Percentiles rank a stretch among this genome's conserved stretches.
Evolutionary conservation across 805 yeast genomes (phyloP).

Genomic region (Jamesozyma spencerorum): DNA sequence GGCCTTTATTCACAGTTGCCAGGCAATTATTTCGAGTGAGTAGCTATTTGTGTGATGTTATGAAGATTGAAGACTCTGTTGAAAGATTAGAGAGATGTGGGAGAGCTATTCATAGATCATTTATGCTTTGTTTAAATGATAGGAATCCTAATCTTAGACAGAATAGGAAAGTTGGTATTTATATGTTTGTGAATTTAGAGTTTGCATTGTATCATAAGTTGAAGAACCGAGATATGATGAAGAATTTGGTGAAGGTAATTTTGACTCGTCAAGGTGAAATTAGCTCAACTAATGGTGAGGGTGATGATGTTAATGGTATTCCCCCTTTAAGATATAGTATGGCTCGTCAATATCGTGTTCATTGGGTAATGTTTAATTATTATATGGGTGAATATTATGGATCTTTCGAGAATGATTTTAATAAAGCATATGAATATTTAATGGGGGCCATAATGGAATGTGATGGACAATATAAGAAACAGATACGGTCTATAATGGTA

Average conservation of each 20-base stretch:
- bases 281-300: slow-evolving; percentile 1
- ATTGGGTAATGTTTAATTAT: slow-evolving; percentile 54
- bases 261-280: slow-evolving; percentile 35
- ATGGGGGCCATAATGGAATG: slow-evolving; percentile 35
- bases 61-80: neutral
- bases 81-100: slow-evolving; percentile 39
- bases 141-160: slow-evolving; percentile 41
- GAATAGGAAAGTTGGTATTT: slow-evolving; percentile 56
- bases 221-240: slow-evolving; percentile 61
- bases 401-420: slow-evolving; percentile 50
- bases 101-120: slow-evolving; percentile 58
- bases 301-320: slow-evolving; percentile 5
- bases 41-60: neutral
- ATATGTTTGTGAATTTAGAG: slow-evolving; percentile 60
- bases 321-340: slow-evolving; percentile 9
- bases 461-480: slow-evolving; percentile 7
- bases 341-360: slow-evolving; percentile 36
- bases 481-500: slow-evolving; percentile 37
- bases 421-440: slow-evolving; percentile 42
- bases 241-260: slow-evolving; percentile 63
- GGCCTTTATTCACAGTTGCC: slow-evolving; percentile 17
- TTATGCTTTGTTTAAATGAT: slow-evolving; percentile 72
- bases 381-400: slow-evolving; percentile 59
- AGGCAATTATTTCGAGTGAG: slow-evolving; percentile 5
- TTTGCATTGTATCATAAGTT: slow-evolving; percentile 61